A percentile compares a stretch with the other conserved stretches of the same genome.
These are phyloP conservation scores for Encephalitozoon intestinalis DNA, from an alignment of 371 early-diverging fungal genomes.

Conservation along the genomic window DNA sequence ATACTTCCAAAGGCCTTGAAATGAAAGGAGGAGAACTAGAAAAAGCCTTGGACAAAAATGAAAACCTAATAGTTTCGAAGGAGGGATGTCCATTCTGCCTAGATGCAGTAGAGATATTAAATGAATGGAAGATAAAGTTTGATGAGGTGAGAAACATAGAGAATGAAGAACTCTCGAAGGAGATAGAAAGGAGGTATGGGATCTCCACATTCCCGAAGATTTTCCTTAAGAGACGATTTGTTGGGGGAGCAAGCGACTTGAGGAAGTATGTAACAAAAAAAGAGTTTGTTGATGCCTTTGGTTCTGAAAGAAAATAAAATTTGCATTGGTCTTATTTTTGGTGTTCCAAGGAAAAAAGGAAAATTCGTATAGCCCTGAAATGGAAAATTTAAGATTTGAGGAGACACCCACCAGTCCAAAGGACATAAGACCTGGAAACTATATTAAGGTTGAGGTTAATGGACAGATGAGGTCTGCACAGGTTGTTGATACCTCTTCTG, in stretches of 20 bases:
- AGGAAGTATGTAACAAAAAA: constrained; percentile 3
- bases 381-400: not conserved
- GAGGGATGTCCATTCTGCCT: constrained; percentile 42
- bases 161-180: constrained; percentile 14
- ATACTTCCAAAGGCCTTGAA: not conserved
- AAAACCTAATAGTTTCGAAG: constrained; percentile 33
- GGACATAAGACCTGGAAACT: constrained; percentile 30
- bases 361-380: not conserved
- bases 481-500: constrained; percentile 40
- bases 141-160: not conserved
- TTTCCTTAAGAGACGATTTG: constrained; percentile 39
- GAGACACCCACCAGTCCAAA: constrained; percentile 10
- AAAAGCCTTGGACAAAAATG: constrained; percentile 7
- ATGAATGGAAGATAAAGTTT: constrained; percentile 21
- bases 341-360: not conserved
- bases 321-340: not conserved
- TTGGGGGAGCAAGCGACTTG: constrained; percentile 48
- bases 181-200: constrained; percentile 12
- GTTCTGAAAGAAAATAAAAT: not conserved
- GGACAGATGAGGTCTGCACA: constrained; percentile 1
- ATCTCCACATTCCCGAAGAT: constrained; percentile 48
- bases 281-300: constrained; percentile 5
- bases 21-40: not conserved
- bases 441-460: constrained; percentile 20
- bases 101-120: constrained; percentile 22